Percentiles rank a stretch among this genome's conserved stretches.
Evolutionary conservation across 306 rosid species (phyloP).

Genomic region (Acmispon strigosus): DNA sequence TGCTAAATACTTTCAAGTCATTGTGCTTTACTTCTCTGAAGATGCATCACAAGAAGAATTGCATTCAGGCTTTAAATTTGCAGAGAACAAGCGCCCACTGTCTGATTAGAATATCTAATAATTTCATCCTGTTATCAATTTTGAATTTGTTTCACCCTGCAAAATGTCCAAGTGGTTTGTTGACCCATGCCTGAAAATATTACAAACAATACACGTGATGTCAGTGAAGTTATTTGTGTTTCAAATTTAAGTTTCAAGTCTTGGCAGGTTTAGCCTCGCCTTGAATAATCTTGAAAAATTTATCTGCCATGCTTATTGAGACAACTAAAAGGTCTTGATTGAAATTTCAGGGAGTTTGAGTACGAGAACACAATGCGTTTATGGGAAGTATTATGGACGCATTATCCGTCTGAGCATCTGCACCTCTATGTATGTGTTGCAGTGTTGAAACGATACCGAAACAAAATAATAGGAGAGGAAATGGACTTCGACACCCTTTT

Average conservation of each 20-base stretch:
- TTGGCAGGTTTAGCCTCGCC: conserved; percentile 1
- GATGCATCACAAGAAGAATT: background rate
- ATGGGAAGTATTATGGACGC: conserved; percentile 98
- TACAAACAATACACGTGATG: background rate
- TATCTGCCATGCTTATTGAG: background rate
- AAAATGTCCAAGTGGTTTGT: background rate
- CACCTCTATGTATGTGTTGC: conserved; percentile 91
- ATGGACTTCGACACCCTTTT: conserved; percentile 97
- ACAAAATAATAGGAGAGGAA: conserved; percentile 77
- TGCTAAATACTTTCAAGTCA: background rate
- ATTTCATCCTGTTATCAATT: background rate
- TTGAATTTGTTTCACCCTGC: background rate
- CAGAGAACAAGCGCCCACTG: background rate
- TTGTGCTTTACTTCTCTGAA: background rate
- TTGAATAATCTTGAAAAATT: background rate
- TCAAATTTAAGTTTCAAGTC: conserved; percentile 1
- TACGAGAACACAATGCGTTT: conserved; percentile 68
- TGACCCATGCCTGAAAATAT: background rate
- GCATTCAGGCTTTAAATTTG: background rate
- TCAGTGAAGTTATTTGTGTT: background rate
- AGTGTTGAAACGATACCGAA: conserved; percentile 70
- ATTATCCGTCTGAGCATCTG: conserved; percentile 81
- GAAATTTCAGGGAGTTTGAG: conserved; percentile 70
- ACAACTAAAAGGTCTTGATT: conserved; percentile 9
- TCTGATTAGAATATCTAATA: background rate